Conservation (phyloP, 345 rosid species). For the Eucalyptus cloeziana region DNA sequence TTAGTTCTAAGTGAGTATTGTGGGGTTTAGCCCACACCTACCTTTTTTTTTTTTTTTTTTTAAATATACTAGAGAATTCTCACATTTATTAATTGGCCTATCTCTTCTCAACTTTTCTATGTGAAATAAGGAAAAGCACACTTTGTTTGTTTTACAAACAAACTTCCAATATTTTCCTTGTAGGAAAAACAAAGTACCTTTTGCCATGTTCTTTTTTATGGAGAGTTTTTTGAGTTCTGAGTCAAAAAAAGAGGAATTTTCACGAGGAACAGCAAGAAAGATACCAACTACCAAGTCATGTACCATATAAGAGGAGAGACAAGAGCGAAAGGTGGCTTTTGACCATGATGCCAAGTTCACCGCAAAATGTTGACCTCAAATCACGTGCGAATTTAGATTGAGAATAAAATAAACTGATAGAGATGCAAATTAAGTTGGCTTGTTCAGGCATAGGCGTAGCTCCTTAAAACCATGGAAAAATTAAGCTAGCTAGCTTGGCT, state of each 20-base stretch:
- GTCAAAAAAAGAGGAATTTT: not conserved
- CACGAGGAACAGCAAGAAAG: not conserved
- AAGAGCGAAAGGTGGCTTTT: not conserved
- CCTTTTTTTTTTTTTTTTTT: no score
- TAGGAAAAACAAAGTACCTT: not conserved
- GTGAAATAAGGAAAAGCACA: no score
- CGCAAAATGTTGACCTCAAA: not conserved
- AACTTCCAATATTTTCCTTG: no score
- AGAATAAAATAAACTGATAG: not conserved
- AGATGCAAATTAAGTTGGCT: not conserved
- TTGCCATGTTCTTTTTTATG: not conserved
- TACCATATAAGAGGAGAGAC: not conserved
- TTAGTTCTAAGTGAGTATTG: no score
- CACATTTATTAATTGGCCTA: no score
- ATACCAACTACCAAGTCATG: not conserved
- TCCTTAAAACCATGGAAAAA: not conserved
- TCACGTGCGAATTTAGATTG: not conserved
- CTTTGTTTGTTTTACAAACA: no score
- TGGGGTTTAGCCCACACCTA: no score
- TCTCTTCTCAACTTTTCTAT: accelerated
- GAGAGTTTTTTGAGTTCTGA: not conserved
- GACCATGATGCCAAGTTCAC: not conserved
- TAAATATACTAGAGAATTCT: no score
- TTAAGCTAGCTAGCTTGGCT: not conserved
- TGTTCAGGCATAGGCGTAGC: not conserved